A percentile compares a stretch with the other conserved stretches of the same genome.
These are phyloP conservation scores for Tricholoma hemisulphureum DNA, from an alignment of 768 basidiomycete species.

Conservation along the genomic window DNA sequence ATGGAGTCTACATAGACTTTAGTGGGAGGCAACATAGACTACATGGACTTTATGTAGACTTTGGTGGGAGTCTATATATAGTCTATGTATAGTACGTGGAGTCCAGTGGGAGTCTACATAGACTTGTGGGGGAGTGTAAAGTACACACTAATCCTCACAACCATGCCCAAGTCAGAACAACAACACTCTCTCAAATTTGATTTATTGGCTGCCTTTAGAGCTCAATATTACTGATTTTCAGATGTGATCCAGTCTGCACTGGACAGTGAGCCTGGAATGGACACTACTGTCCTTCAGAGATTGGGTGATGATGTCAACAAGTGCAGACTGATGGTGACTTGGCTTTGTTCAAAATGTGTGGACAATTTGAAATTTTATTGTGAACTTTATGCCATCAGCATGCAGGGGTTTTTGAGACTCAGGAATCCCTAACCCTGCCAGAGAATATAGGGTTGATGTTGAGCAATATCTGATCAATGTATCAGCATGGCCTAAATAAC, in stretches of 20 bases:
- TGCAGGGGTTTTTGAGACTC: conserved; percentile 6
- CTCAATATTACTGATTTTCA: background rate
- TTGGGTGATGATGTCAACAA: conserved; percentile 6
- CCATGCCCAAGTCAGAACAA: background rate
- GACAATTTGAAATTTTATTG: background rate
- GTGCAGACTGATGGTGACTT: conserved; percentile 2
- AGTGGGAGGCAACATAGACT: no score
- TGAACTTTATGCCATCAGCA: conserved; percentile 9
- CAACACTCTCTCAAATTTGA: background rate
- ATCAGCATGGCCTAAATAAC: conserved; percentile 7
- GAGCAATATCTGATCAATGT: conserved; percentile 6
- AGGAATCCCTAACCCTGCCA: conserved; percentile 4
- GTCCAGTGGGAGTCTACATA: no score
- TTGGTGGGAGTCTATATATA: no score
- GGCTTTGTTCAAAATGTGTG: background rate
- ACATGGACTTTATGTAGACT: no score
- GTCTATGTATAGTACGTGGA: no score
- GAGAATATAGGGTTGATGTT: conserved; percentile 11
- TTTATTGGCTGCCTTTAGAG: conserved; percentile 1
- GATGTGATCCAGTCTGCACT: background rate
- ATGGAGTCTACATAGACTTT: no score
- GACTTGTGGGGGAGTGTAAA: no score
- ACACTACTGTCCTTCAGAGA: conserved; percentile 2
- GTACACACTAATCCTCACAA: background rate
- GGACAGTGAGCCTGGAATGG: background rate